Conservation (phyloP, 768 basidiomycete genomes). For the Tulasnella sp. region DNA sequence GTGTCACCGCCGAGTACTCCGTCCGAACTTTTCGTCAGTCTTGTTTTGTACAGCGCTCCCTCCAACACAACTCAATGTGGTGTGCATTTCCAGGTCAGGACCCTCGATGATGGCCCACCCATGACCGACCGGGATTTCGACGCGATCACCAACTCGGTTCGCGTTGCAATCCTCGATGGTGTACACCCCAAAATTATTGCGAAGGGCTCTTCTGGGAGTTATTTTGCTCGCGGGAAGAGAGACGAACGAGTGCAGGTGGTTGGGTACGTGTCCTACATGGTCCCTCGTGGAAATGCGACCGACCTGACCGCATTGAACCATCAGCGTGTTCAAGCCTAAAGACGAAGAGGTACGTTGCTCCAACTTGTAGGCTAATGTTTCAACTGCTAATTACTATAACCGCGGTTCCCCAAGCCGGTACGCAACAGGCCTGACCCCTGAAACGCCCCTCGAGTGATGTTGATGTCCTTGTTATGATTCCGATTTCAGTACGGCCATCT, state of each 20-base stretch:
- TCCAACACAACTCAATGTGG: not conserved
- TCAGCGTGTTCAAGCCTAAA: slow-evolving; percentile 83
- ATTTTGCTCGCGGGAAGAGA: slow-evolving; percentile 77
- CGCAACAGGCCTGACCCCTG: no score
- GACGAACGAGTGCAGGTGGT: slow-evolving; percentile 67
- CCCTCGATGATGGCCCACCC: slow-evolving; percentile 64
- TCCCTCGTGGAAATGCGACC: not conserved
- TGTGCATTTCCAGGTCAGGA: slow-evolving; percentile 43
- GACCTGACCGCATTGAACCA: not conserved
- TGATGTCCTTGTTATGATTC: not conserved
- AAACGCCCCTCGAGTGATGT: no score
- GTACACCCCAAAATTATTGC: slow-evolving; percentile 84
- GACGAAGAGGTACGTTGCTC: slow-evolving; percentile 21
- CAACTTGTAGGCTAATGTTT: not conserved
- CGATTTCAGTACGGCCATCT: slow-evolving; percentile 50
- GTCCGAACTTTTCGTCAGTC: slow-evolving; percentile 26
- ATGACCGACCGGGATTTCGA: slow-evolving; percentile 63
- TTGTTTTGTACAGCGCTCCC: slow-evolving; percentile 29
- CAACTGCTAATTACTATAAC: not conserved
- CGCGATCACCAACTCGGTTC: slow-evolving; percentile 55
- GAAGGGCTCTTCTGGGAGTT: slow-evolving; percentile 82
- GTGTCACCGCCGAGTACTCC: slow-evolving; percentile 20
- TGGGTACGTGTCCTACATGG: slow-evolving; percentile 41
- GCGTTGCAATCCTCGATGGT: slow-evolving; percentile 56
- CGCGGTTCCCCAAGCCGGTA: not conserved